These are phyloP conservation scores for Microdochium paspali DNA, from an alignment of 2,329 filamentous ascomycete genomes.

Conservation along the genomic window DNA sequence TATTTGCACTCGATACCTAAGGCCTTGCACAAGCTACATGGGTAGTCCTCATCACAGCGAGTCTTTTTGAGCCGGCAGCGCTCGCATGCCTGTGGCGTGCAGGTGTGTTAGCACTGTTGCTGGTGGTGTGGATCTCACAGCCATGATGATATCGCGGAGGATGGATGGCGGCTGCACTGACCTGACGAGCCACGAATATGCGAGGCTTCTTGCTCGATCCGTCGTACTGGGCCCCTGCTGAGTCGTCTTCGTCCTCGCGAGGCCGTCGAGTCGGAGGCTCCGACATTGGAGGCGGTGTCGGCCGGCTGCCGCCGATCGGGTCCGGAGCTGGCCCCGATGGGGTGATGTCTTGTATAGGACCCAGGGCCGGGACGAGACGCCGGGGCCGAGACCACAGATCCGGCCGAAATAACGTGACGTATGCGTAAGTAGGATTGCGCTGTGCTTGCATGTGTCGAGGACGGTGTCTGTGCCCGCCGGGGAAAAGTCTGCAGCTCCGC, in stretches of 20 bases:
- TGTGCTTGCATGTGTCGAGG: too few relatives aligned
- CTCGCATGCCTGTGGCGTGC: slow-evolving; percentile 35
- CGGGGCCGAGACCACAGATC: too few relatives aligned
- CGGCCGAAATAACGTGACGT: too few relatives aligned
- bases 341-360: neutral
- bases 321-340: neutral
- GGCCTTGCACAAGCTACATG: slow-evolving; percentile 40
- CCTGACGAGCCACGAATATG: neutral
- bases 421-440: too few relatives aligned
- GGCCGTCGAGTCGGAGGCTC: neutral
- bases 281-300: neutral
- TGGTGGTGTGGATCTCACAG: neutral
- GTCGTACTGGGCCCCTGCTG: neutral
- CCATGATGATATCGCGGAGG: neutral
- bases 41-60: slow-evolving; percentile 43
- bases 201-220: neutral
- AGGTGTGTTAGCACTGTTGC: neutral
- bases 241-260: neutral
- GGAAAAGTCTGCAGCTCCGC: neutral
- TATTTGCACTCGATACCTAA: slow-evolving; percentile 40
- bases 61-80: slow-evolving; percentile 43
- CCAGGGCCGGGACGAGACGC: neutral
- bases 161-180: neutral
- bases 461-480: neutral
- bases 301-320: neutral